Conservation (phyloP, 2,329 filamentous ascomycete genomes). For the Rhinocladiella mackenziei region DNA sequence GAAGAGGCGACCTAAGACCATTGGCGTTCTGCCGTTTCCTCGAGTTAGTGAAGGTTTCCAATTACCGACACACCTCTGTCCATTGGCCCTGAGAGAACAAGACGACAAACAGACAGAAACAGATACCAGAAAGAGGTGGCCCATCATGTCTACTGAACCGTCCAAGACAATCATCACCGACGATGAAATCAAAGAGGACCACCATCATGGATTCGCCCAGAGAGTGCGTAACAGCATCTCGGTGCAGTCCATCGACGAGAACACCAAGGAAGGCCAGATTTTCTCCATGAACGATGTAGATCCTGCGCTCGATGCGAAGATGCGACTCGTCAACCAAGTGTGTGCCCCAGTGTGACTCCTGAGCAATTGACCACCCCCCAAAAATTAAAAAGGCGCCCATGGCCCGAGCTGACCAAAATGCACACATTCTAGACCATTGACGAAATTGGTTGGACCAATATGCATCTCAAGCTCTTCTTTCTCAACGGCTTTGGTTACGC, state of each 20-base stretch:
- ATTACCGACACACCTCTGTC: neutral
- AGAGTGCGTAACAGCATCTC: slow-evolving; percentile 23
- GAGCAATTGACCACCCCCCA: too few relatives aligned
- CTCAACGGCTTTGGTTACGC: slow-evolving; percentile 58
- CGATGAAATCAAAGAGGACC: slow-evolving; percentile 9
- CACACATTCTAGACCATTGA: slow-evolving; percentile 39
- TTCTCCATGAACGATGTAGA: slow-evolving; percentile 34
- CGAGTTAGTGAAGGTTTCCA: too few relatives aligned
- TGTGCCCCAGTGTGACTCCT: too few relatives aligned
- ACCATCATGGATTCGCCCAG: slow-evolving; percentile 7
- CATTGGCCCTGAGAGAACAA: too few relatives aligned
- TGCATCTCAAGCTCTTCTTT: slow-evolving; percentile 58
- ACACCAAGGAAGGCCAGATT: slow-evolving; percentile 24
- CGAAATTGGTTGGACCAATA: slow-evolving; percentile 58
- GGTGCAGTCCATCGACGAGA: slow-evolving; percentile 10
- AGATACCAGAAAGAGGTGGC: neutral
- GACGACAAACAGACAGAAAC: neutral
- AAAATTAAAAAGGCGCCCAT: neutral
- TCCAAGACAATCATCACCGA: slow-evolving; percentile 9
- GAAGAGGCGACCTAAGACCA: too few relatives aligned
- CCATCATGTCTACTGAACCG: slow-evolving; percentile 12
- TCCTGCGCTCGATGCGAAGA: slow-evolving; percentile 39
- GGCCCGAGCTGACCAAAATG: neutral
- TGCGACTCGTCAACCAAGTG: slow-evolving; percentile 37
- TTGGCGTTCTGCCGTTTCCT: too few relatives aligned